These are phyloP conservation scores for Skeletonema marinoi DNA, from an alignment of 108 stramenopile species.

Conservation along the genomic window DNA sequence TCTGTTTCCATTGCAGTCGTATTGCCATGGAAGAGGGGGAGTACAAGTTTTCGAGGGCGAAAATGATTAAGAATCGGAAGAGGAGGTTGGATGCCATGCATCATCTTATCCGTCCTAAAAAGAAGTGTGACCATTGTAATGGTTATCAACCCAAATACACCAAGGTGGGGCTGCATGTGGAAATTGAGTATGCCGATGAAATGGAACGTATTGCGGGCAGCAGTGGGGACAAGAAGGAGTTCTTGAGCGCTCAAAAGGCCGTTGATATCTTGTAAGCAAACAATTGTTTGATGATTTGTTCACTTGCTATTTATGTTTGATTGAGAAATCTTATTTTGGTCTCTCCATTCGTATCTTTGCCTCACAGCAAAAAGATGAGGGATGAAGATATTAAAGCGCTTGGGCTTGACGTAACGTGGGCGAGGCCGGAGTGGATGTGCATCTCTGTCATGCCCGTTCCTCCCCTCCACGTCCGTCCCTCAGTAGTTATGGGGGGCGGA, in stretches of 20 bases:
- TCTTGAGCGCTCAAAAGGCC: constrained; percentile 83
- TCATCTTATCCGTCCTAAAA: constrained; percentile 79
- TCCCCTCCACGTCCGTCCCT: constrained; percentile 98
- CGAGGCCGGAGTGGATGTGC: constrained; percentile 97
- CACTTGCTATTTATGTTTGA: background rate
- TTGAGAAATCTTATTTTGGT: constrained; percentile 1
- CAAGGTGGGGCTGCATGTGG: constrained; percentile 85
- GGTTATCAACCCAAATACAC: constrained; percentile 83
- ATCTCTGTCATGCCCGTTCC: constrained; percentile 97
- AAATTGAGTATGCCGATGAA: constrained; percentile 85
- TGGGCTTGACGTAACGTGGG: constrained; percentile 90
- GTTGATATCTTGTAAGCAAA: constrained; percentile 81
- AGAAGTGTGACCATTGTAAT: constrained; percentile 91
- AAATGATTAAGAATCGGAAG: constrained; percentile 62
- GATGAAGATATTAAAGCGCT: constrained; percentile 90
- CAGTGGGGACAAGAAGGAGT: constrained; percentile 92
- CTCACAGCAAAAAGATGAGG: constrained; percentile 77
- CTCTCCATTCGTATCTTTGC: constrained; percentile 3
- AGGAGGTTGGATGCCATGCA: constrained; percentile 86
- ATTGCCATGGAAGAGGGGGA: constrained; percentile 82
- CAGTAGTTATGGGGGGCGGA: constrained; percentile 83
- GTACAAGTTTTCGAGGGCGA: constrained; percentile 78
- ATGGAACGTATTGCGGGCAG: constrained; percentile 64
- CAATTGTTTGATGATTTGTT: background rate
- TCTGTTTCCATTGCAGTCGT: constrained; percentile 93